These are phyloP conservation scores for Entomophthora muscae DNA, from an alignment of 371 early-diverging fungal species.

Conservation along the genomic window DNA sequence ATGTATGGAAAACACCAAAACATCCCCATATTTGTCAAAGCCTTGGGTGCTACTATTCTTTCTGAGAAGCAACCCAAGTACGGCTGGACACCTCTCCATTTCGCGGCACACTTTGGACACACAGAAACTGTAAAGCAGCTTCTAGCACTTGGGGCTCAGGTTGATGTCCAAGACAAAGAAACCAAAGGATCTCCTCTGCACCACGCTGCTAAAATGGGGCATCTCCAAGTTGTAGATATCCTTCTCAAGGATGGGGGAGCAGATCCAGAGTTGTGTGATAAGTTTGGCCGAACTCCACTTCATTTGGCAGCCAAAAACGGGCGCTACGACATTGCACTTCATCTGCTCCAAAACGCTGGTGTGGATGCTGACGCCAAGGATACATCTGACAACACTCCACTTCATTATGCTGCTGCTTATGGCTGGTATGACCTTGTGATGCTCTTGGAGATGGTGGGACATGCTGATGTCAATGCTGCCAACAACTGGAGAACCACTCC, in stretches of 20 bases:
- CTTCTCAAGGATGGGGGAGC: conserved; percentile 28
- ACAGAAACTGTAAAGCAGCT: conserved; percentile 21
- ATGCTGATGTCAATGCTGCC: conserved; percentile 20
- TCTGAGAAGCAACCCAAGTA: conserved; percentile 21
- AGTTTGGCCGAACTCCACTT: conserved; percentile 25
- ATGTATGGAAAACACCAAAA: conserved; percentile 26
- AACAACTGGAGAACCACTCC: conserved; percentile 38
- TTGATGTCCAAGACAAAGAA: conserved; percentile 20
- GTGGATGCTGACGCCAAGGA: conserved; percentile 26
- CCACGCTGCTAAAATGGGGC: conserved; percentile 26
- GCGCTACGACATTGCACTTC: conserved; percentile 19
- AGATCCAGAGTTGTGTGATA: conserved; percentile 22
- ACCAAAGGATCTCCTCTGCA: conserved; percentile 26
- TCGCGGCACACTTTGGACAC: conserved; percentile 31
- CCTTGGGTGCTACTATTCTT: conserved; percentile 17
- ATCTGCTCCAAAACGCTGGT: conserved; percentile 20
- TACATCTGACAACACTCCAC: conserved; percentile 25
- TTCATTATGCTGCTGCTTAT: conserved; percentile 37
- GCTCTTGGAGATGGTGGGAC: conserved; percentile 22
- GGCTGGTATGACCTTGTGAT: conserved; percentile 23
- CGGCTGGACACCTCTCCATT: conserved; percentile 30
- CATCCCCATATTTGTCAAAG: conserved; percentile 17
- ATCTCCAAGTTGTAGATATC: conserved; percentile 22
- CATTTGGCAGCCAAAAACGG: conserved; percentile 30
- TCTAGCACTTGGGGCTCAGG: conserved; percentile 24